A percentile compares a stretch with the other conserved stretches of the same genome.
Evolutionary conservation across 345 rosid species (phyloP).

Genomic region (Firmiana major): DNA sequence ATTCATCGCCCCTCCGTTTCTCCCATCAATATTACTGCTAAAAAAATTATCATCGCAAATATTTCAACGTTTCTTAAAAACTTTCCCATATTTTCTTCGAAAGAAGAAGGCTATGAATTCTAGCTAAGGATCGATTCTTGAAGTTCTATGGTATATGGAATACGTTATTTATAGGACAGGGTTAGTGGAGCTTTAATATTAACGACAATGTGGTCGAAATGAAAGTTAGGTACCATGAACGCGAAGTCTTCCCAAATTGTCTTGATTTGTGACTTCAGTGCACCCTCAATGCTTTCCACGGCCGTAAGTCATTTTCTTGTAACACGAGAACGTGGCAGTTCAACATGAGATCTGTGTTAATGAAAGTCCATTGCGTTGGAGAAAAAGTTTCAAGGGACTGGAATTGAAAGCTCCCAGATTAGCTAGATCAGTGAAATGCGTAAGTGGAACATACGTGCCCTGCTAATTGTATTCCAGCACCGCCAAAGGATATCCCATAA

Average conservation of each 20-base stretch:
- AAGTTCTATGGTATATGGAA: not conserved
- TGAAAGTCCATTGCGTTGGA: not conserved
- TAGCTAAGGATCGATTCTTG: not conserved
- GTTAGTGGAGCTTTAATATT: not conserved
- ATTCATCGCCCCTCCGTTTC: not conserved
- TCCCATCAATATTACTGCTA: not conserved
- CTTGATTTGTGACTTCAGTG: not conserved
- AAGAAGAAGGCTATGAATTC: not conserved
- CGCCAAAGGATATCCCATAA: too few species aligned
- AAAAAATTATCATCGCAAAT: not conserved
- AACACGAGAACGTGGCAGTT: slow-evolving; percentile 13
- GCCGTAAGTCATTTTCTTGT: not conserved
- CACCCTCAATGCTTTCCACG: not conserved
- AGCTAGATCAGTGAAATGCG: not conserved
- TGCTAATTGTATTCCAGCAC: not conserved
- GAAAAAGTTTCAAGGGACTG: not conserved
- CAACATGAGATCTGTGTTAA: not conserved
- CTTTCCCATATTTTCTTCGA: not conserved
- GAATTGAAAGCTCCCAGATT: slow-evolving; percentile 6
- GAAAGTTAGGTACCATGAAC: not conserved
- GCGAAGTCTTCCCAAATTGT: not conserved
- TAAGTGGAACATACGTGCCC: slow-evolving; percentile 27
- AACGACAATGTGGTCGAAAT: not conserved
- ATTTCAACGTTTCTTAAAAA: not conserved
- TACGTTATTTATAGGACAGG: slow-evolving; percentile 7